Evolutionary conservation across 129 eudicot species (phyloP), one percentile per base, ranked within the genome.

Genomic region (Saussurea involucrata): DNA sequence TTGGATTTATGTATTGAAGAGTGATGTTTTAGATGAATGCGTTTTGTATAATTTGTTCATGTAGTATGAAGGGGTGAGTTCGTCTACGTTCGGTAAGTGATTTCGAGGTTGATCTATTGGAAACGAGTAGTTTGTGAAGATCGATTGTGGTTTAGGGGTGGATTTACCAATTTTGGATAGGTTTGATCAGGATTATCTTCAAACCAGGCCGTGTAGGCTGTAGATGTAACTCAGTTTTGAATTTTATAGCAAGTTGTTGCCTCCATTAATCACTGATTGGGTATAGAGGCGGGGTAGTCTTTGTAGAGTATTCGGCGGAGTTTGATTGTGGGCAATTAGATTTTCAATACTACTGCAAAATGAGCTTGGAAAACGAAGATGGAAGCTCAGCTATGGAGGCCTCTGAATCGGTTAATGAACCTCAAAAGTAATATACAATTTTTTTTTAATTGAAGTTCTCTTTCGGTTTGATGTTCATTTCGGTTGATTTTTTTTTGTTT

Each of bases 331-430:
- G 71, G 83, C 63, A 13, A 40, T 81, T 63, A 28, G 79, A 33
- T 73, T 84, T 76, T 42, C n/a, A 2, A 27, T 80, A 24, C 53
- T 76, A 37, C 49, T 33, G 71, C 76, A 84, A 80, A 87, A 92
- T 92, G 97, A 92, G 91, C 91, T 89, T 73, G 77, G 88, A 81
- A 33, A 81, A 65, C 76, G 97, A 92, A 27, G 89, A 83, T 82
- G 82, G 68, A 34, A 84, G 86, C 77, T 80, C 81, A 42, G 79
- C 57, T 57, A 64, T 85, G 21, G 68, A 71, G 79, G 85, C 57
- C 17, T 25, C 84, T 18, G 86, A 76, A 74, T 68, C 64, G 22
- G 27, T 65, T 82, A 34, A 36, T 10, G 83, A 55, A 44, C 77
- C 82, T 66, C 81, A 81, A 12, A 83, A 77, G 97, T 92, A 89